Base-by-base conservation (phyloP, 495 filamentous ascomycete genomes). In the Hypoxylon trugodes region DNA sequence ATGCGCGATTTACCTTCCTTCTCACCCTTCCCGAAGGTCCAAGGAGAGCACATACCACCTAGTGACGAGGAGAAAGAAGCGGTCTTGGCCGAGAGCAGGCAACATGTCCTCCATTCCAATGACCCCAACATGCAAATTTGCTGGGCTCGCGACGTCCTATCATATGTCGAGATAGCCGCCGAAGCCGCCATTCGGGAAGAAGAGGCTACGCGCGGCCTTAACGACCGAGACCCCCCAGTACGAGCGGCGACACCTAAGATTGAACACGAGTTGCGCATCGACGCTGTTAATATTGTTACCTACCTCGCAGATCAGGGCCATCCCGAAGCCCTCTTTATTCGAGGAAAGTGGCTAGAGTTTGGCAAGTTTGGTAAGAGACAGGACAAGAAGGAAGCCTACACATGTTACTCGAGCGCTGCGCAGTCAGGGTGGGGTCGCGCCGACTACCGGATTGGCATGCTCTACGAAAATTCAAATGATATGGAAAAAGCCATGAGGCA, bases 401-500 rank as follows among this genome's bases (percentile, higher is more conserved):
- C 87, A 41, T 89, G 86, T 66, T 98, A 97, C 76, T 85, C 84
- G 46, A 81, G 89, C 60, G 89, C 95, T n/a, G 90, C 92, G 40
- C 89, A 96, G 55, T 88, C 89, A 56, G 92, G 92, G n/a, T 96
- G 90, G 79, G 89, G 90, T n/a, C 82, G 95, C 54, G 93, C 96
- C 30, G 91, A 98, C 72, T 98, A 98, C 76, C 85, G 95, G 22
- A 96, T 98, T 73, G 95, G 95, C 48, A 98, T 97, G 95, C 92
- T 97, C 47, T 98, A 91, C 72, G 95, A 98, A 74, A 90, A 87
- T 67, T 92, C 92, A 5, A 96, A 95, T 65, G 93, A 98, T 67
- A 86, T 90, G 24, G 82, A 87, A 26, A 97, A 96, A 71, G 96
- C 95, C 2, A 88, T 97, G 67, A 85, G 85, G 69, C 92, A 97